These are phyloP conservation scores for Tuber indicum DNA, from an alignment of 495 filamentous ascomycete genomes.

Conservation along the genomic window DNA sequence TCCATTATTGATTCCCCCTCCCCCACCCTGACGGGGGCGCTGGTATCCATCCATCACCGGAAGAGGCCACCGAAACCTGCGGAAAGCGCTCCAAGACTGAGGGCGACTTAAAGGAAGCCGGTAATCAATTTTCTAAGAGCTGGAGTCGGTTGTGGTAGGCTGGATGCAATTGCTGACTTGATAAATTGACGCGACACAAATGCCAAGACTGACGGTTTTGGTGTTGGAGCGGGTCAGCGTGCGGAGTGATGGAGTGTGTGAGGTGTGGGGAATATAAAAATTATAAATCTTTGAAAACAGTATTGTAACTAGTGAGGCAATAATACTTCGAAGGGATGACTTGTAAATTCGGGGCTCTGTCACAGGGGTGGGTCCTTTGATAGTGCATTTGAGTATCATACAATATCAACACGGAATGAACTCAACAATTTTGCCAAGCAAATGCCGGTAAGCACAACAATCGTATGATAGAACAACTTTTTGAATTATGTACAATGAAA, in stretches of 20 bases:
- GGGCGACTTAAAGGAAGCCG: not conserved
- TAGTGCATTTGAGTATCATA: not conserved
- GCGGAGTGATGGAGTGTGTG: not conserved
- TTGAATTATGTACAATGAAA: slow-evolving; percentile 7
- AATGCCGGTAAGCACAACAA: not conserved
- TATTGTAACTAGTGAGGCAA: not conserved
- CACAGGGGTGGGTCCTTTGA: not conserved
- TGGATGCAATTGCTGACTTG: not conserved
- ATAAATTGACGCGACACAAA: not conserved
- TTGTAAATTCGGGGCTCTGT: not conserved
- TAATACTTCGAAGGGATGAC: not conserved
- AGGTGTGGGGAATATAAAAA: not conserved
- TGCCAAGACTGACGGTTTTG: not conserved
- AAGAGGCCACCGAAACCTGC: not conserved
- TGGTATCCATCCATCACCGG: slow-evolving; percentile 26
- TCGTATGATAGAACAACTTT: not conserved
- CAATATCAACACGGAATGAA: not conserved
- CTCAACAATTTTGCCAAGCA: not conserved
- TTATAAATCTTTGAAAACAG: not conserved
- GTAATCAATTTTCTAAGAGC: not conserved
- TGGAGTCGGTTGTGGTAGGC: not conserved
- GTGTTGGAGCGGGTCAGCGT: not conserved
- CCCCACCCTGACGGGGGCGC: slow-evolving; percentile 28
- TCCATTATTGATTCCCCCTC: slow-evolving; percentile 16
- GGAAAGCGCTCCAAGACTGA: not conserved